These are phyloP conservation scores for Neospermospora avenae DNA, from an alignment of 2,329 filamentous ascomycete species.

Conservation along the genomic window DNA sequence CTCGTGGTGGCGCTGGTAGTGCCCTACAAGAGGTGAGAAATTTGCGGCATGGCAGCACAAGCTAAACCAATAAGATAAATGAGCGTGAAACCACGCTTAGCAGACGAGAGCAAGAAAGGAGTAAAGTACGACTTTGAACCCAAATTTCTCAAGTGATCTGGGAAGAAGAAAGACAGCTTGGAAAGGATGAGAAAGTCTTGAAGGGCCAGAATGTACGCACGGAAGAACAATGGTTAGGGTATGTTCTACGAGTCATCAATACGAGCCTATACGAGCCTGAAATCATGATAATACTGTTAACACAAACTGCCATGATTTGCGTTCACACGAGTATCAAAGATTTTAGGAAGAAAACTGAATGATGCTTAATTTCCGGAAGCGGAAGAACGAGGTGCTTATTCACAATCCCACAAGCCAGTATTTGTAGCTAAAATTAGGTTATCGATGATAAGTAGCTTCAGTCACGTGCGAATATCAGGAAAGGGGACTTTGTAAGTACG, in stretches of 20 bases:
- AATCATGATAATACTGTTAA: too few species aligned
- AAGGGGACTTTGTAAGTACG: neutral
- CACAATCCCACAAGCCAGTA: neutral
- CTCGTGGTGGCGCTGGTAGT: neutral
- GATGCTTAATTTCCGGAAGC: too few species aligned
- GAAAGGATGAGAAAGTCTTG: neutral
- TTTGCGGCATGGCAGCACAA: neutral
- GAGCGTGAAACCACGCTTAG: neutral
- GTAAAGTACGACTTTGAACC: neutral
- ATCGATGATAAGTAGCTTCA: neutral
- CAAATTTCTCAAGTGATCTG: neutral
- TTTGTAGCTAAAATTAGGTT: neutral
- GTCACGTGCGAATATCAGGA: neutral
- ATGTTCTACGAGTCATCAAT: constrained; percentile 1
- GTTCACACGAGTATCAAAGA: too few species aligned
- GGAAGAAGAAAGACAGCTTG: neutral
- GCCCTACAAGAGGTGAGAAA: neutral
- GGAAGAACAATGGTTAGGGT: neutral
- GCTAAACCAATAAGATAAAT: neutral
- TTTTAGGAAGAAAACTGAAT: too few species aligned
- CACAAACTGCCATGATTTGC: too few species aligned
- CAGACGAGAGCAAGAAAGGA: neutral
- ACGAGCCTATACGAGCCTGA: too few species aligned
- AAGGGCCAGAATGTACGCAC: neutral
- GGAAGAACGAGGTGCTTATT: neutral